phyloP scores from a whole-genome alignment of 352 stramenopile species.

The Pythium coloratum region DNA sequence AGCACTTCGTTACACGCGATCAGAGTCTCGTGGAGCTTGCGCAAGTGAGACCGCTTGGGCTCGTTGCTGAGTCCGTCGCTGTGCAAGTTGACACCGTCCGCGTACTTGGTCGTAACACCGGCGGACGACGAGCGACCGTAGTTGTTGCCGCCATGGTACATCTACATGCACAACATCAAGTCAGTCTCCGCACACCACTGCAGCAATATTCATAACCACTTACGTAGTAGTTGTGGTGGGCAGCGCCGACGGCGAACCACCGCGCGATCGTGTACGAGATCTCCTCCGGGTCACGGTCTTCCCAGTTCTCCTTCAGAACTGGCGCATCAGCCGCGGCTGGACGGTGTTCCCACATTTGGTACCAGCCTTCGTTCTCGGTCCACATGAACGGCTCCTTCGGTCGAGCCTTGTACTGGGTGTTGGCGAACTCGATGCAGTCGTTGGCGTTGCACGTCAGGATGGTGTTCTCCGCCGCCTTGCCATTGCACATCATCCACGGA shows the following conservation, averaged over 20 bases:
- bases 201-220: conserved; percentile 17
- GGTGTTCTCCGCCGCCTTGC: conserved; percentile 61
- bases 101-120: conserved; percentile 74
- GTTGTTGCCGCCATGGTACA: conserved; percentile 81
- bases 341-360: conserved; percentile 56
- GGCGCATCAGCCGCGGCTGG: background rate
- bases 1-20: conserved; percentile 60
- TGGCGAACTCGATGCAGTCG: conserved; percentile 65
- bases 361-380: conserved; percentile 80
- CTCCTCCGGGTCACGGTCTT: conserved; percentile 50
- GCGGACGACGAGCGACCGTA: conserved; percentile 59
- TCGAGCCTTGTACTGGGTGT: conserved; percentile 39
- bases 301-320: conserved; percentile 31
- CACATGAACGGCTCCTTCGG: conserved; percentile 61
- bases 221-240: conserved; percentile 75
- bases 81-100: conserved; percentile 67
- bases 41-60: conserved; percentile 66
- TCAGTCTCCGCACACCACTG: background rate
- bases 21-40: conserved; percentile 54
- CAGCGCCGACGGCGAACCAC: conserved; percentile 68
- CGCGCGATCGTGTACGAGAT: conserved; percentile 61
- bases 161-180: conserved; percentile 31
- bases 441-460: conserved; percentile 67
- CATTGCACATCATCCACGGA: conserved; percentile 78
- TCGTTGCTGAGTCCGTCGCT: conserved; percentile 69